phyloP scores from a whole-genome alignment of 352 stramenopile genomes.

The Globisporangium perplexum region DNA sequence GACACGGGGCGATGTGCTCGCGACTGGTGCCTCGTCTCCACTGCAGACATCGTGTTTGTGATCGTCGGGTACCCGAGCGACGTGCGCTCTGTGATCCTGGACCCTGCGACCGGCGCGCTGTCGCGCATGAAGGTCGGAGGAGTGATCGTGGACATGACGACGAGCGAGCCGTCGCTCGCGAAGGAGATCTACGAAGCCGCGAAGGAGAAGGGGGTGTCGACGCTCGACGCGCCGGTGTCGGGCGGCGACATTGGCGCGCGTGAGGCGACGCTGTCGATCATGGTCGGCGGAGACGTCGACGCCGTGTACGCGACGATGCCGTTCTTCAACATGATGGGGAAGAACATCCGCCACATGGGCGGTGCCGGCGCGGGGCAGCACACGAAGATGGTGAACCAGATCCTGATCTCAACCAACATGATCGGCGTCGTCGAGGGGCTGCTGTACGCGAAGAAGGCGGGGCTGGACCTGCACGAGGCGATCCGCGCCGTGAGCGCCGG shows the following conservation, averaged over 20 bases:
- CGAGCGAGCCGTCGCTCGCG: conserved; percentile 80
- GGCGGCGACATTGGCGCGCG: conserved; percentile 86
- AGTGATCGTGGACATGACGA: conserved; percentile 91
- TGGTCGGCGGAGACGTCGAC: conserved; percentile 87
- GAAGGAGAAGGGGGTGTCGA: conserved; percentile 63
- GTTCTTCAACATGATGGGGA: conserved; percentile 86
- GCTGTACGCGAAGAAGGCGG: conserved; percentile 84
- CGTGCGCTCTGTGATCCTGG: conserved; percentile 71
- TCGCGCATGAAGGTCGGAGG: conserved; percentile 70
- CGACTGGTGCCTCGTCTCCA: neutral
- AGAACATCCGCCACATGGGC: conserved; percentile 88
- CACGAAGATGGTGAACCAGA: conserved; percentile 93
- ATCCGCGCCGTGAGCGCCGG: conserved; percentile 83
- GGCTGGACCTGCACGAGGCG: conserved; percentile 84
- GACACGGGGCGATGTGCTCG: no score
- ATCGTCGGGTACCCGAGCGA: conserved; percentile 88
- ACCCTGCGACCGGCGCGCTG: conserved; percentile 55
- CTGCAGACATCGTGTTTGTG: conserved; percentile 84
- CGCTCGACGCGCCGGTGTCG: conserved; percentile 81
- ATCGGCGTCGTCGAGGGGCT: conserved; percentile 87
- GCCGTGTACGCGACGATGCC: conserved; percentile 77
- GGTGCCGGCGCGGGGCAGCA: conserved; percentile 75
- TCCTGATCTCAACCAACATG: conserved; percentile 86
- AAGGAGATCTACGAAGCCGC: conserved; percentile 82
- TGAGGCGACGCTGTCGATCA: conserved; percentile 86